A percentile compares a stretch with the other conserved stretches of the same genome.
Evolutionary conservation across 2,329 filamentous ascomycete genomes (phyloP).

Genomic region (Fusarium sp.): DNA sequence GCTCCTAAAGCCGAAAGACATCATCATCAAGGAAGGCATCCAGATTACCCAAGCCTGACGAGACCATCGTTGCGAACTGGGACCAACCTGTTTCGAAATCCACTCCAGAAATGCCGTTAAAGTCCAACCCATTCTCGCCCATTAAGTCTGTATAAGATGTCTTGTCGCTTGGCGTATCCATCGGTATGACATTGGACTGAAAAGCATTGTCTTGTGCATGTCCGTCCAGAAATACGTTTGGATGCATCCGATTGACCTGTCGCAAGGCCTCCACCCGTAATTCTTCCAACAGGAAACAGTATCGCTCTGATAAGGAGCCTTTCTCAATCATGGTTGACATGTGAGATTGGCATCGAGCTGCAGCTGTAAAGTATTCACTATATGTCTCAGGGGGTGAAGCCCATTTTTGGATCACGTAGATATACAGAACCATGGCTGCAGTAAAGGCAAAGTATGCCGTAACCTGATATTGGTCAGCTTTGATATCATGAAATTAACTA

Average conservation of each 20-base stretch:
- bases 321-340: conserved; percentile 38
- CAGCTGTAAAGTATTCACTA: conserved; percentile 29
- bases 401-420: conserved; percentile 41
- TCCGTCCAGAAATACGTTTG: conserved; percentile 7
- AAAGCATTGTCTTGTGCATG: conserved; percentile 16
- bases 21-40: conserved; percentile 38
- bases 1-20: conserved; percentile 15
- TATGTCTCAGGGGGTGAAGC: conserved; percentile 33
- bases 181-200: conserved; percentile 3
- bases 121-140: conserved; percentile 35
- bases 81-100: conserved; percentile 35
- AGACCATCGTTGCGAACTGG: conserved; percentile 41
- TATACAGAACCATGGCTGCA: conserved; percentile 38
- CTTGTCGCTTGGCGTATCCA: conserved; percentile 26
- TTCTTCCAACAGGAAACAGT: conserved; percentile 38
- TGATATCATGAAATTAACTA: fast-evolving
- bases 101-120: conserved; percentile 31
- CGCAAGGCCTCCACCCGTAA: conserved; percentile 35
- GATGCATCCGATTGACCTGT: conserved; percentile 33
- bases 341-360: conserved; percentile 34
- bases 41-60: conserved; percentile 38
- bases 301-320: conserved; percentile 33
- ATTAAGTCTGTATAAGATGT: conserved; percentile 36
- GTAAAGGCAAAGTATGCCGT: conserved; percentile 42
- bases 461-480: conserved; percentile 21